These are phyloP conservation scores for Sequoiadendron giganteum DNA, from an alignment of 75 land plant genomes.

Conservation along the genomic window DNA sequence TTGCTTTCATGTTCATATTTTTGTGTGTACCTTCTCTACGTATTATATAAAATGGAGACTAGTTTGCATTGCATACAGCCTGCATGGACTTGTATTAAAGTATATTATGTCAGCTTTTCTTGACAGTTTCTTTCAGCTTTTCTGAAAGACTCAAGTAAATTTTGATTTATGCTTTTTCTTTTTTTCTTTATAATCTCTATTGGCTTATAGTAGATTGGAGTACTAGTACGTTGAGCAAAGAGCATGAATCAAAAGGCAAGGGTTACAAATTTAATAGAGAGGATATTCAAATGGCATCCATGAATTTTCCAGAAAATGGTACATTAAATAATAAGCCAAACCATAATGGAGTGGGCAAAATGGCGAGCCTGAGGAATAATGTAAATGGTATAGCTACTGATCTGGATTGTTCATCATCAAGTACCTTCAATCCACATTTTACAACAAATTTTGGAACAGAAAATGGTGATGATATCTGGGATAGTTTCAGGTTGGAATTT, in stretches of 20 bases:
- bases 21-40: background rate
- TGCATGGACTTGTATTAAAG: background rate
- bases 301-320: background rate
- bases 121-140: background rate
- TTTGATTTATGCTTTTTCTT: background rate
- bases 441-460: background rate
- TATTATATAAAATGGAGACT: background rate
- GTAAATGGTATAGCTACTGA: background rate
- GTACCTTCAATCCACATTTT: background rate
- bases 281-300: background rate
- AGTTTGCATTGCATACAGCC: background rate
- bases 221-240: background rate
- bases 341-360: background rate
- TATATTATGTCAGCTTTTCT: background rate
- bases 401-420: constrained; percentile 13
- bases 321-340: background rate
- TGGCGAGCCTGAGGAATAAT: background rate
- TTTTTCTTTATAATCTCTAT: background rate
- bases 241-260: constrained; percentile 1
- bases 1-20: background rate
- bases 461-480: background rate
- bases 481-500: background rate
- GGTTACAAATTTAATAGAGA: background rate
- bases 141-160: background rate
- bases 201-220: background rate